phyloP scores from a whole-genome alignment of 208 protist genomes.

The Leishmania turanica region DNA sequence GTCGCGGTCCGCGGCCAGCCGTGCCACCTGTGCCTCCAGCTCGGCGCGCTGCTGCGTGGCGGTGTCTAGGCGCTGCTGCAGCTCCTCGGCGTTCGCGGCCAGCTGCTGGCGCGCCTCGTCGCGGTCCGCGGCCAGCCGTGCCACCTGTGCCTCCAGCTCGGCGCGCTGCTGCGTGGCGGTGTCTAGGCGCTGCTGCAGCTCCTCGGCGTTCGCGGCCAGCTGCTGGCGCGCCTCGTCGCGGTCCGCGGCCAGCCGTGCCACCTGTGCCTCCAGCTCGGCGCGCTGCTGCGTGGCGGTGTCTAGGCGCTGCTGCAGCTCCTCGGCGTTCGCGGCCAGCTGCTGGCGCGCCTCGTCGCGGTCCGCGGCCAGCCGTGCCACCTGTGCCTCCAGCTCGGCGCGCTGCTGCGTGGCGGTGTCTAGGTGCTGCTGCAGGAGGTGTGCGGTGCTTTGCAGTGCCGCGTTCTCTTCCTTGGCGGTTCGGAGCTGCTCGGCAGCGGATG shows the following conservation, averaged over 20 bases:
- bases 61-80: conserved; percentile 17
- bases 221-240: not conserved
- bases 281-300: conserved; percentile 8
- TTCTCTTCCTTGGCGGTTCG: conserved; percentile 20
- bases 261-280: not conserved
- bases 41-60: conserved; percentile 12
- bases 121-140: no score
- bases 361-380: no score
- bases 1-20: not conserved
- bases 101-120: no score
- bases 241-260: not conserved
- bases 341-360: no score
- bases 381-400: no score
- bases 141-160: not conserved
- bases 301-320: conserved; percentile 11
- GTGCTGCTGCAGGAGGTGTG: conserved; percentile 20
- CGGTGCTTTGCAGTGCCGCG: conserved; percentile 10
- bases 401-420: no score
- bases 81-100: not conserved
- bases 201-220: not conserved
- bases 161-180: no score
- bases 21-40: not conserved
- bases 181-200: no score
- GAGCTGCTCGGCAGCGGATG: not conserved
- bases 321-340: no score